These are phyloP conservation scores for Aspergillus ellipticus DNA, from an alignment of 495 filamentous ascomycete genomes.

Conservation along the genomic window DNA sequence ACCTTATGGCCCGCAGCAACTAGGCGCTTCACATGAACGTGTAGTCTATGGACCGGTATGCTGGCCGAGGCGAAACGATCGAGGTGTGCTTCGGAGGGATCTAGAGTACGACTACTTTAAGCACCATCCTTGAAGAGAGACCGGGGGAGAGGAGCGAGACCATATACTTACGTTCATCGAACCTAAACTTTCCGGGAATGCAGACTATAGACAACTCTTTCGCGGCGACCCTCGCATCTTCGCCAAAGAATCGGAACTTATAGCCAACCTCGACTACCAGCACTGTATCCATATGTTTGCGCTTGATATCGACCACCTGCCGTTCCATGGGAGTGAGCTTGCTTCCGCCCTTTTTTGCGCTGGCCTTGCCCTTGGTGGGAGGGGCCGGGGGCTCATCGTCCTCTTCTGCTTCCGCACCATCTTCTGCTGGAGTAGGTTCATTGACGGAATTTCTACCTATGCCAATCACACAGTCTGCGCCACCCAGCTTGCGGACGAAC, in stretches of 20 bases:
- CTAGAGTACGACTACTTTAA: constrained; percentile 14
- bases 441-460: constrained; percentile 56
- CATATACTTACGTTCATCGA: constrained; percentile 70
- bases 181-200: constrained; percentile 92
- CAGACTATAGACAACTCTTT: constrained; percentile 94
- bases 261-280: constrained; percentile 94
- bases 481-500: constrained; percentile 86
- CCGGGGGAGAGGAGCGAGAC: not conserved
- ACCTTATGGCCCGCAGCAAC: constrained; percentile 93
- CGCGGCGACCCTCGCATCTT: constrained; percentile 85
- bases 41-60: constrained; percentile 86
- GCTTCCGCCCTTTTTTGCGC: constrained; percentile 58
- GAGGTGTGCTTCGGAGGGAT: constrained; percentile 89
- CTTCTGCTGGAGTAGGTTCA: constrained; percentile 53
- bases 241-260: constrained; percentile 97
- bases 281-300: constrained; percentile 82
- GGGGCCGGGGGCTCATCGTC: constrained; percentile 51
- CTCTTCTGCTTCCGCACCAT: constrained; percentile 49
- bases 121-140: not conserved
- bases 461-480: constrained; percentile 71
- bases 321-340: constrained; percentile 95
- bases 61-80: constrained; percentile 94
- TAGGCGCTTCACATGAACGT: constrained; percentile 92
- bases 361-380: constrained; percentile 51
- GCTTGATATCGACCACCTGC: constrained; percentile 90